phyloP scores from a whole-genome alignment of 768 basidiomycete genomes.

The Gyrodon lividus region DNA sequence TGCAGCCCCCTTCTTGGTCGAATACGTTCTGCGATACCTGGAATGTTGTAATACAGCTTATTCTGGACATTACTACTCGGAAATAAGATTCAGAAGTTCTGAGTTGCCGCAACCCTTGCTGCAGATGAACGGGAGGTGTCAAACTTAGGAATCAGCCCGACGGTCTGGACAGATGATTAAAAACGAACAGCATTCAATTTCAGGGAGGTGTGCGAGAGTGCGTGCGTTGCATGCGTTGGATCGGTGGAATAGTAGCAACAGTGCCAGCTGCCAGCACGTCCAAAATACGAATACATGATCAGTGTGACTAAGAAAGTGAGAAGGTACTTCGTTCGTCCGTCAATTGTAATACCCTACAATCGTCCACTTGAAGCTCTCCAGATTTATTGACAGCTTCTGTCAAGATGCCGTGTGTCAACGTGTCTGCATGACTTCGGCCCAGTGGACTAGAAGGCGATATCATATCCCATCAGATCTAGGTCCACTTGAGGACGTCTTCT shows the following conservation, averaged over 20 bases:
- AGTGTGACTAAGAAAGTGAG: slow-evolving; percentile 7
- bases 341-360: slow-evolving; percentile 1
- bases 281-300: slow-evolving; percentile 16
- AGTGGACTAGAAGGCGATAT: neutral
- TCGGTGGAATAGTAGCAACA: slow-evolving; percentile 4
- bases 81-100: slow-evolving; percentile 11
- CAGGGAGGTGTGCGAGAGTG: neutral
- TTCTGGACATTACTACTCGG: slow-evolving; percentile 26
- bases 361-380: neutral
- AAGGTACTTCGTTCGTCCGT: neutral
- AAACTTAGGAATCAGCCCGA: neutral
- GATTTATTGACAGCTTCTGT: slow-evolving; percentile 1
- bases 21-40: slow-evolving; percentile 36
- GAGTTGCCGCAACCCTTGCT: neutral
- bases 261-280: neutral
- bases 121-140: neutral
- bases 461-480: slow-evolving; percentile 26
- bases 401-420: slow-evolving; percentile 2
- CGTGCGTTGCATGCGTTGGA: neutral
- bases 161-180: slow-evolving; percentile 7
- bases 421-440: neutral
- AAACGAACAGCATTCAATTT: slow-evolving; percentile 18
- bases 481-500: slow-evolving; percentile 45
- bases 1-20: slow-evolving; percentile 23
- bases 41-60: slow-evolving; percentile 37